These are phyloP conservation scores for Naegleria lovaniensis DNA, from an alignment of 208 protist genomes.

Conservation along the genomic window DNA sequence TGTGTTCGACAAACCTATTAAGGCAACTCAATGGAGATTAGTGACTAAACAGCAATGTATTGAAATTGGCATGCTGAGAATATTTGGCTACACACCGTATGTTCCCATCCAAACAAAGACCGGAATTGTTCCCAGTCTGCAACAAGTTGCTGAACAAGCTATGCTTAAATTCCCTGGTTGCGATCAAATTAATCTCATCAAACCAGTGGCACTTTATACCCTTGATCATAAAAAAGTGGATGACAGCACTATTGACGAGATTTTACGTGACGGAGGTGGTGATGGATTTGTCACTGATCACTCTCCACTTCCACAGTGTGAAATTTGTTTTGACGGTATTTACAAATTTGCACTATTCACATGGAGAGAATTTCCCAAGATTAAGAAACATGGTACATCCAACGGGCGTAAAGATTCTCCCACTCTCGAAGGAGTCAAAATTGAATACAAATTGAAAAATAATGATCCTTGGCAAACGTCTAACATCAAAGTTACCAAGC, in stretches of 20 bases:
- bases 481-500: no score
- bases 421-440: neutral
- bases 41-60: neutral
- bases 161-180: neutral
- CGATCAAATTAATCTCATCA: neutral
- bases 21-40: neutral
- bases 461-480: neutral
- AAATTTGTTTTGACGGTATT: neutral
- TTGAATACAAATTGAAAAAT: neutral
- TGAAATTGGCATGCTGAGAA: neutral
- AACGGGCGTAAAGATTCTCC: neutral
- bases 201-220: neutral
- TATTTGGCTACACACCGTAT: neutral
- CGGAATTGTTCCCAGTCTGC: neutral
- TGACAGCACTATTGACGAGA: neutral
- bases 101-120: neutral
- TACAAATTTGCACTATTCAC: neutral
- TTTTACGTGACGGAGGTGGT: neutral
- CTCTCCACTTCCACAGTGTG: neutral
- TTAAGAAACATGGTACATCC: neutral
- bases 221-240: neutral
- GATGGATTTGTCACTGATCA: neutral
- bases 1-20: neutral
- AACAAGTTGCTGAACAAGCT: neutral
- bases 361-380: neutral